Percentiles rank a stretch among this genome's conserved stretches.
Conservation (phyloP, 805 yeast species). For the Yarrowia phangngaensis region DNA sequence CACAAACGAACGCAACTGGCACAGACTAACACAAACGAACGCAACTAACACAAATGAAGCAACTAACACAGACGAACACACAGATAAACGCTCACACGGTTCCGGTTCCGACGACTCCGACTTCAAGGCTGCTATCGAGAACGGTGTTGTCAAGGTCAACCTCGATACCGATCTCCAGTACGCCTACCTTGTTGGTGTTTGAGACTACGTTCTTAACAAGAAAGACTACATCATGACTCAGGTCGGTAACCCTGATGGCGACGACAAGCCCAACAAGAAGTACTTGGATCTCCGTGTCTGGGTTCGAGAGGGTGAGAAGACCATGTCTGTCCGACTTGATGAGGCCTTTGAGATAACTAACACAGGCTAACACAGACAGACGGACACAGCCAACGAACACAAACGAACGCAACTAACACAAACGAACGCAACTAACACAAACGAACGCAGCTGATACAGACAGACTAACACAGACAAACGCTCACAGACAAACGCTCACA, state of each 20-base stretch:
- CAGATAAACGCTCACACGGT: no score
- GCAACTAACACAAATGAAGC: no score
- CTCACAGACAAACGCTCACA: no score
- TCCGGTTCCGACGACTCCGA: constrained; percentile 94
- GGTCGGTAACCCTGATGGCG: constrained; percentile 99
- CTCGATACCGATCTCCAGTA: constrained; percentile 98
- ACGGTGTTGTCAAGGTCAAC: constrained; percentile 98
- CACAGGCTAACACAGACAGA: no score
- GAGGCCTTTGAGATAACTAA: constrained; percentile 77
- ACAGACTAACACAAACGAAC: no score
- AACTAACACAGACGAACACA: no score
- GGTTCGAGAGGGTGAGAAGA: constrained; percentile 99
- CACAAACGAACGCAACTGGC: no score
- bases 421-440: no score
- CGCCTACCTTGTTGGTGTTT: constrained; percentile 94
- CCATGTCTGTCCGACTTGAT: constrained; percentile 82
- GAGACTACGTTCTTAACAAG: constrained; percentile 94
- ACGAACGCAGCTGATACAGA: no score
- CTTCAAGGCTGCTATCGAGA: constrained; percentile 82
- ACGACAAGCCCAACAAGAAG: constrained; percentile 99
- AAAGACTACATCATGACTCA: constrained; percentile 85
- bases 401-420: no score
- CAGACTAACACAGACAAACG: no score
- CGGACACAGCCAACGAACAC: no score
- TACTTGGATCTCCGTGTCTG: constrained; percentile 99